Evolutionary conservation across 805 yeast species (phyloP).

Genomic region (Candida railenensis): DNA sequence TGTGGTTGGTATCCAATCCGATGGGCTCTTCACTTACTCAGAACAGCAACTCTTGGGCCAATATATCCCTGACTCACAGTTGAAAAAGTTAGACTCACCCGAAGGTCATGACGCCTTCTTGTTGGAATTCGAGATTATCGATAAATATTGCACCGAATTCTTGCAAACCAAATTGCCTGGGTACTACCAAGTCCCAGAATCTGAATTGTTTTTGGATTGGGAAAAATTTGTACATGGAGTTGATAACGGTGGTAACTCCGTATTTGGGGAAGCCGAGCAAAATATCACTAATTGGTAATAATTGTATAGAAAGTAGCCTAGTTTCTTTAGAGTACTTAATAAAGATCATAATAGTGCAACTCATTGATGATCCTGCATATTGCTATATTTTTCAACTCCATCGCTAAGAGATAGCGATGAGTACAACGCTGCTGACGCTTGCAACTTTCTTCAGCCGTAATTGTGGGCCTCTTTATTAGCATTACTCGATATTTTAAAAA

Average conservation of each 20-base stretch:
- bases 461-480: no score
- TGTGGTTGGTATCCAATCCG: constrained; percentile 86
- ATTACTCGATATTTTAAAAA: no score
- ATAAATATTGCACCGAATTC: constrained; percentile 67
- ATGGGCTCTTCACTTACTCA: constrained; percentile 86
- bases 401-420: no score
- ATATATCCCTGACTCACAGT: constrained; percentile 63
- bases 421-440: no score
- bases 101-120: constrained; percentile 98
- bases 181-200: constrained; percentile 48
- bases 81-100: constrained; percentile 79
- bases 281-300: constrained; percentile 87
- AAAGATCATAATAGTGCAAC: no score
- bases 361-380: not conserved
- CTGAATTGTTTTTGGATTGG: constrained; percentile 45
- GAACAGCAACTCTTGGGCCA: constrained; percentile 87
- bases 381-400: not conserved
- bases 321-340: no score
- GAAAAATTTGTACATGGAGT: constrained; percentile 33
- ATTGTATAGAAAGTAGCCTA: no score
- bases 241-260: constrained; percentile 54
- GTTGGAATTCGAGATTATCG: constrained; percentile 82
- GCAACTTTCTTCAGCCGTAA: no score
- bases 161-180: constrained; percentile 57
- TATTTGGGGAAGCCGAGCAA: constrained; percentile 91